Evolutionary conservation across 352 stramenopile species (phyloP).

Genomic region (Phytopythium aichiense): DNA sequence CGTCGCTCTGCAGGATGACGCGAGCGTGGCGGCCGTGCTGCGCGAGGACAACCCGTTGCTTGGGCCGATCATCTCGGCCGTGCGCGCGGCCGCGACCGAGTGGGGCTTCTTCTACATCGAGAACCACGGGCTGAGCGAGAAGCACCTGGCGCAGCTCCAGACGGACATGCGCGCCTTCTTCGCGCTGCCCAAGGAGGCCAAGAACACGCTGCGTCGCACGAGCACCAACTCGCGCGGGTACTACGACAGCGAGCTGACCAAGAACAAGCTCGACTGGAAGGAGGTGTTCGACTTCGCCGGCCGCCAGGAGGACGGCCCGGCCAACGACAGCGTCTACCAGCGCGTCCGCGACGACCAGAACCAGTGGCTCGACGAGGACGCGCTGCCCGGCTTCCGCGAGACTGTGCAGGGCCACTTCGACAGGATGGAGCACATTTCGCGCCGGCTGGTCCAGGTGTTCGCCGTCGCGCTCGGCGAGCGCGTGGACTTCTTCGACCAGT

Average conservation of each 20-base stretch:
- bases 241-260: conserved; percentile 90
- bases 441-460: conserved; percentile 24
- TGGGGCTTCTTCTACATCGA: conserved; percentile 90
- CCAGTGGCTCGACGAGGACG: conserved; percentile 35
- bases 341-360: conserved; percentile 79
- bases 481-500: conserved; percentile 25
- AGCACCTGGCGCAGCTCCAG: conserved; percentile 50
- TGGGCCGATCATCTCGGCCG: conserved; percentile 23
- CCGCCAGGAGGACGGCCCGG: conserved; percentile 17
- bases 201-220: conserved; percentile 49
- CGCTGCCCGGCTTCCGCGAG: conserved; percentile 36
- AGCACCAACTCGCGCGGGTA: conserved; percentile 76
- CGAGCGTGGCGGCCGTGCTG: conserved; percentile 12
- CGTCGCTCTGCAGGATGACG: conserved; percentile 15
- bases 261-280: conserved; percentile 88
- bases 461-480: conserved; percentile 22
- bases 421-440: conserved; percentile 25
- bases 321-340: conserved; percentile 37
- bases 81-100: conserved; percentile 42
- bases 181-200: conserved; percentile 44
- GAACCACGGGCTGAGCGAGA: conserved; percentile 49
- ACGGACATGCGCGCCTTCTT: conserved; percentile 68
- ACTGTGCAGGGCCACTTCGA: conserved; percentile 20
- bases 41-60: conserved; percentile 5
- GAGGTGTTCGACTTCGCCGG: conserved; percentile 55